phyloP scores from a whole-genome alignment of 495 filamentous ascomycete species.

The Aspergillus saccharolyticus region DNA sequence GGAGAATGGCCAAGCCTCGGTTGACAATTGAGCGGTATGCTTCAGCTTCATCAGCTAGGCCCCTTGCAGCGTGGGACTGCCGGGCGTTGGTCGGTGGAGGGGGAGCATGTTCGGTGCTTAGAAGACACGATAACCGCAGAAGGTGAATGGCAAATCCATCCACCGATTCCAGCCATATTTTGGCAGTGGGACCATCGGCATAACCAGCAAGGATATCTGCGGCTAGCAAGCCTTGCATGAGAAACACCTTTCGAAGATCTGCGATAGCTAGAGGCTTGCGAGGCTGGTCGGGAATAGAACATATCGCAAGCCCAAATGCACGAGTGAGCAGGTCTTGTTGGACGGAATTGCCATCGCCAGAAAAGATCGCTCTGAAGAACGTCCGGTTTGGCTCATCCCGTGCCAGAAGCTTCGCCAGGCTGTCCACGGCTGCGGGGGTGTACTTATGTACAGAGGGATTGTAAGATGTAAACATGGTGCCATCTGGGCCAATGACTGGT shows the following conservation, averaged over 20 bases:
- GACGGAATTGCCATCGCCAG: constrained; percentile 56
- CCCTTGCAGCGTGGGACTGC: constrained; percentile 26
- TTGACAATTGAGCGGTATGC: constrained; percentile 57
- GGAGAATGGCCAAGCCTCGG: constrained; percentile 65
- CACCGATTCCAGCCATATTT: constrained; percentile 75
- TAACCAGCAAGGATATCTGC: constrained; percentile 82
- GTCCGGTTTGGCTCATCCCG: constrained; percentile 89
- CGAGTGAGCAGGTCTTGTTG: constrained; percentile 81
- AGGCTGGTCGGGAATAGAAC: constrained; percentile 67
- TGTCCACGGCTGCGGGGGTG: constrained; percentile 82
- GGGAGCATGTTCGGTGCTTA: constrained; percentile 56
- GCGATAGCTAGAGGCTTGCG: constrained; percentile 55
- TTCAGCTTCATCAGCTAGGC: constrained; percentile 41
- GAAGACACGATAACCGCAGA: constrained; percentile 60
- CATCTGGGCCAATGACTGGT: constrained; percentile 45
- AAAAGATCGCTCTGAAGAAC: constrained; percentile 75
- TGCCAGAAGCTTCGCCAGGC: constrained; percentile 84
- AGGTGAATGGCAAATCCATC: constrained; percentile 82
- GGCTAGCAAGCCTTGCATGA: constrained; percentile 87
- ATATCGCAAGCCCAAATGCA: constrained; percentile 82
- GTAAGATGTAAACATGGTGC: constrained; percentile 73
- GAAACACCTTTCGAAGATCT: constrained; percentile 74
- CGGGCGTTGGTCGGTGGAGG: constrained; percentile 28
- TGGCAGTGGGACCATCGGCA: constrained; percentile 65
- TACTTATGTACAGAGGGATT: constrained; percentile 79